phyloP scores from a whole-genome alignment of 108 stramenopile genomes.

The Chaetoceros muelleri region DNA sequence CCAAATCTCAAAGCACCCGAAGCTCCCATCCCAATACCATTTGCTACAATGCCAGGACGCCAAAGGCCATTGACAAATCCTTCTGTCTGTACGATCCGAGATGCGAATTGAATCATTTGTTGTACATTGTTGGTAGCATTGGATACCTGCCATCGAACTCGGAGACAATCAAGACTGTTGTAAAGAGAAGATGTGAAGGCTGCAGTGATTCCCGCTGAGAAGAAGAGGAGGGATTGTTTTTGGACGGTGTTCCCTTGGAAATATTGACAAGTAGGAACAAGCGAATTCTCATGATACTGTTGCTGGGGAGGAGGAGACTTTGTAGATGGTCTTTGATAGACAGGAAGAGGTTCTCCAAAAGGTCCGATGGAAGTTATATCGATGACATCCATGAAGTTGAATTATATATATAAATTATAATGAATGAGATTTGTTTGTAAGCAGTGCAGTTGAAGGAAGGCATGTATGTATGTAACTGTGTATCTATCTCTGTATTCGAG shows the following conservation, averaged over 20 bases:
- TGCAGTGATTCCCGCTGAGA: constrained; percentile 8
- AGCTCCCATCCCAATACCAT: constrained; percentile 7
- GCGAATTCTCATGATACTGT: no score
- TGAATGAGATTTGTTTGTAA: no score
- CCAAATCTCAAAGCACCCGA: constrained; percentile 10
- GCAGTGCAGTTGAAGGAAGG: no score
- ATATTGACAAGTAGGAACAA: no score
- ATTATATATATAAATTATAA: no score
- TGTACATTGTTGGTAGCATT: neutral
- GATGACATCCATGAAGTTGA: no score
- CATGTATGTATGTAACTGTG: no score
- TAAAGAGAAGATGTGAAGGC: constrained; percentile 2
- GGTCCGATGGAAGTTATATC: no score
- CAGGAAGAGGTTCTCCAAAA: no score
- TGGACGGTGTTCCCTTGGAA: neutral
- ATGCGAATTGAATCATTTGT: neutral
- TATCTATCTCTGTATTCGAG: no score
- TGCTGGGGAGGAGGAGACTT: no score
- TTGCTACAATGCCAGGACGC: constrained; percentile 10
- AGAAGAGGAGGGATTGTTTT: constrained; percentile 1
- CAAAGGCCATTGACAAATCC: constrained; percentile 11
- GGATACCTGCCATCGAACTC: constrained; percentile 12
- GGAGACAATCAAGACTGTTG: constrained; percentile 13
- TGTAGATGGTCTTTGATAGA: no score
- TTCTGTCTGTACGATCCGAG: constrained; percentile 4